These are phyloP conservation scores for Termitomyces sp. DNA, from an alignment of 768 basidiomycete species.

Conservation along the genomic window DNA sequence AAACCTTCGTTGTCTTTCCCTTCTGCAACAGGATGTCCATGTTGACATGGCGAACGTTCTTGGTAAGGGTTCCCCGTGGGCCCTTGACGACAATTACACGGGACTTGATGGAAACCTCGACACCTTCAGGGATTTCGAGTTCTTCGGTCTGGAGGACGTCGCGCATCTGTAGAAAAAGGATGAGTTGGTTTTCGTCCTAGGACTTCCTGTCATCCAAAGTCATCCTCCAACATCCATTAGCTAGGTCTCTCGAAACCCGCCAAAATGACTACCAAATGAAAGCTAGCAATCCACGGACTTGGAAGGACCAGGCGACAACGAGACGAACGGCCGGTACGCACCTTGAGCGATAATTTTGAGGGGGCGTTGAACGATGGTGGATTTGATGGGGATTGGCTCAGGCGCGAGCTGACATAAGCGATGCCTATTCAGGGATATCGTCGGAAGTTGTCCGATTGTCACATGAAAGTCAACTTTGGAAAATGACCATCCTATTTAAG, in stretches of 20 bases:
- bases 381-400: conserved; percentile 14
- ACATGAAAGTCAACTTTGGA: neutral
- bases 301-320: conserved; percentile 11
- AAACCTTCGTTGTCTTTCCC: conserved; percentile 74
- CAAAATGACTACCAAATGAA: conserved; percentile 19
- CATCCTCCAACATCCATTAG: conserved; percentile 13
- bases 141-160: conserved; percentile 93
- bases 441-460: neutral
- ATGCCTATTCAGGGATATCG: conserved; percentile 6
- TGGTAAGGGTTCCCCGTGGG: conserved; percentile 87
- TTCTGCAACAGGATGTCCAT: conserved; percentile 89
- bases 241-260: conserved; percentile 10
- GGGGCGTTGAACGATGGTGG: conserved; percentile 22
- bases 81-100: conserved; percentile 89
- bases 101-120: conserved; percentile 85
- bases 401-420: conserved; percentile 30
- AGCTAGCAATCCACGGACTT: conserved; percentile 5
- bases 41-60: conserved; percentile 88
- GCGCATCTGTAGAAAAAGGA: conserved; percentile 60
- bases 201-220: conserved; percentile 28
- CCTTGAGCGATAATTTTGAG: conserved; percentile 36
- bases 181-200: conserved; percentile 33
- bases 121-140: conserved; percentile 79
- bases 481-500: neutral
- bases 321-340: conserved; percentile 21